Percentiles rank a stretch among this genome's conserved stretches.
Conservation (phyloP, 345 rosid species). For the Salix exigua region DNA sequence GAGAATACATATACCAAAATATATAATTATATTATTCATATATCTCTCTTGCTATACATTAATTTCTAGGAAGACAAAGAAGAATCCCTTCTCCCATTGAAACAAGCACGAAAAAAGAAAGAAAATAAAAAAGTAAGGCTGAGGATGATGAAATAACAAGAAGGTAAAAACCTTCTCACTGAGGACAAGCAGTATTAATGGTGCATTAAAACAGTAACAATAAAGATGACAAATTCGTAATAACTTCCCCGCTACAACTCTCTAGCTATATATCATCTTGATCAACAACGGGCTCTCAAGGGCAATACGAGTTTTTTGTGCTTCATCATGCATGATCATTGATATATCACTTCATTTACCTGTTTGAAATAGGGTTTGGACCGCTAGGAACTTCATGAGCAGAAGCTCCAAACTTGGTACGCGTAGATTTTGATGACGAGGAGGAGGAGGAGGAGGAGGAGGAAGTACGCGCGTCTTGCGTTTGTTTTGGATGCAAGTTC, state of each 20-base stretch:
- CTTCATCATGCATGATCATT: too few species aligned
- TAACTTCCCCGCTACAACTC: constrained; percentile 7
- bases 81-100: not conserved
- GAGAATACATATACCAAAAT: constrained; percentile 8
- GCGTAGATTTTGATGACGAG: constrained; percentile 14
- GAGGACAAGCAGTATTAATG: constrained; percentile 16
- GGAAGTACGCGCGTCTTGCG: constrained; percentile 15
- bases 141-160: constrained; percentile 10
- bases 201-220: constrained; percentile 5
- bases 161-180: constrained; percentile 12
- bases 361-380: constrained; percentile 86
- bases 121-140: not conserved
- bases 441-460: constrained; percentile 7
- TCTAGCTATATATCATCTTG: not conserved
- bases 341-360: constrained; percentile 20
- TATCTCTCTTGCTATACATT: constrained; percentile 27
- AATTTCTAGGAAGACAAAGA: constrained; percentile 14
- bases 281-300: not conserved
- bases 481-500: constrained; percentile 38
- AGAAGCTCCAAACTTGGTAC: constrained; percentile 41
- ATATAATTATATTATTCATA: not conserved
- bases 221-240: constrained; percentile 15
- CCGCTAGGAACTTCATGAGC: constrained; percentile 89
- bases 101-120: not conserved
- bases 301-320: not conserved